phyloP scores from a whole-genome alignment of 1,284 basidiomycete species.

The Fomitiporia mediterranea region DNA sequence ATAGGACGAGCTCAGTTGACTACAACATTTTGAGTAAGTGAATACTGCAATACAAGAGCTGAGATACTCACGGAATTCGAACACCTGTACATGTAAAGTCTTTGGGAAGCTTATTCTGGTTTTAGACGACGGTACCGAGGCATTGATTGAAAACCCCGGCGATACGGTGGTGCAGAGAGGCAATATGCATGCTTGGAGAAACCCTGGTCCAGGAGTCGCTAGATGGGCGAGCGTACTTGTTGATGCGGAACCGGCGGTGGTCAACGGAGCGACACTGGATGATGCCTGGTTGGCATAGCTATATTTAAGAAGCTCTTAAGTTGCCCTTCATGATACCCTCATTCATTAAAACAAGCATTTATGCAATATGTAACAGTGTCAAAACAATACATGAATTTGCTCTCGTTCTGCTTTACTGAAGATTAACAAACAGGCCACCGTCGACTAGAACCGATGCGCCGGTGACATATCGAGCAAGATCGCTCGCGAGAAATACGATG shows the following conservation, averaged over 20 bases:
- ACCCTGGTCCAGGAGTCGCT: constrained; percentile 48
- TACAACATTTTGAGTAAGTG: constrained; percentile 54
- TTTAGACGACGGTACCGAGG: constrained; percentile 54
- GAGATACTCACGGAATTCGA: neutral
- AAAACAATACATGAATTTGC: neutral
- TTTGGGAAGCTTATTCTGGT: constrained; percentile 49
- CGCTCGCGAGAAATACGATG: constrained; percentile 71
- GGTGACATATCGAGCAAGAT: constrained; percentile 71
- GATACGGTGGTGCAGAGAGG: constrained; percentile 56
- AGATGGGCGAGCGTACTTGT: constrained; percentile 51
- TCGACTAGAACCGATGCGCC: constrained; percentile 70
- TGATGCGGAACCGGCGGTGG: constrained; percentile 48
- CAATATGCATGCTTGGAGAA: constrained; percentile 57
- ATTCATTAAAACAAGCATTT: neutral
- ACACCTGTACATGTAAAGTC: constrained; percentile 33
- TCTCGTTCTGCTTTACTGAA: constrained; percentile 47
- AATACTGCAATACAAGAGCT: neutral
- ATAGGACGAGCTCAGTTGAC: constrained; percentile 50
- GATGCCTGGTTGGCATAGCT: constrained; percentile 26
- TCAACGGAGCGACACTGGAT: constrained; percentile 40
- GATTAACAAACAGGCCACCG: constrained; percentile 74
- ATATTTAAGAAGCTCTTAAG: neutral
- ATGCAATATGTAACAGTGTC: neutral
- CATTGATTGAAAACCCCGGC: constrained; percentile 48
- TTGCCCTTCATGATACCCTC: neutral